A percentile compares a stretch with the other conserved stretches of the same genome.
These are phyloP conservation scores for Pilobolus umbonatus DNA, from an alignment of 192 early-diverging fungal species.

Conservation along the genomic window DNA sequence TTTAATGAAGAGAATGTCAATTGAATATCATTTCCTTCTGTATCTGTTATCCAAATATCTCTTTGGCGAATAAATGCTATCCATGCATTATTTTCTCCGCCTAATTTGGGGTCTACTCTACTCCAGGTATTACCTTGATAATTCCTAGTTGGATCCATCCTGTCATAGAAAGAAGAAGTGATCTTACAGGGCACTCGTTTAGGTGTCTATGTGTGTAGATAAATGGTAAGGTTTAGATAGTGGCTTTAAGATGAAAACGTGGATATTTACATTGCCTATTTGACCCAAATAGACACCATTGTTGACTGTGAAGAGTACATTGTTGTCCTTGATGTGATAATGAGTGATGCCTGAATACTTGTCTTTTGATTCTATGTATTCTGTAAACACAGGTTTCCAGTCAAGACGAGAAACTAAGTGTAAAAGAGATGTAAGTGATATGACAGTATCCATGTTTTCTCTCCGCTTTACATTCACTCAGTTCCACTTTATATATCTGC, in stretches of 20 bases:
- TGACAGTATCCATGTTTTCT: too few relatives aligned
- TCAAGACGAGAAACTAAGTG: not conserved
- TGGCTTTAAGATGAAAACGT: too few relatives aligned
- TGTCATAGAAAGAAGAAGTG: not conserved
- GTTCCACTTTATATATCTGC: conserved; percentile 26
- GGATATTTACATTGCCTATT: conserved; percentile 21
- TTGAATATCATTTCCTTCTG: conserved; percentile 49
- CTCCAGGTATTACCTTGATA: too few relatives aligned
- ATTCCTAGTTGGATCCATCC: not conserved
- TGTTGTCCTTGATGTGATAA: conserved; percentile 21
- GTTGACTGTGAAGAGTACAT: conserved; percentile 33
- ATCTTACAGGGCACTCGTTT: not conserved
- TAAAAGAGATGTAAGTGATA: too few relatives aligned
- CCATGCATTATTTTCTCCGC: conserved; percentile 43
- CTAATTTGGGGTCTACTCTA: conserved; percentile 51
- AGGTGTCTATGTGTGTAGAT: not conserved
- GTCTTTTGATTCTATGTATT: not conserved
- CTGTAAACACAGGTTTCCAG: not conserved
- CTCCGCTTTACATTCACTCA: conserved; percentile 4
- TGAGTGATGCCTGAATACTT: conserved; percentile 38
- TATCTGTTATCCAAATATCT: conserved; percentile 57
- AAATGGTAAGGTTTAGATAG: not conserved
- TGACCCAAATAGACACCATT: conserved; percentile 34
- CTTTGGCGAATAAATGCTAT: conserved; percentile 57
- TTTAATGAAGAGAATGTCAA: conserved; percentile 51